Evolutionary conservation across 2,329 filamentous ascomycete species (phyloP).

Genomic region (Rhinocladiella similis): DNA sequence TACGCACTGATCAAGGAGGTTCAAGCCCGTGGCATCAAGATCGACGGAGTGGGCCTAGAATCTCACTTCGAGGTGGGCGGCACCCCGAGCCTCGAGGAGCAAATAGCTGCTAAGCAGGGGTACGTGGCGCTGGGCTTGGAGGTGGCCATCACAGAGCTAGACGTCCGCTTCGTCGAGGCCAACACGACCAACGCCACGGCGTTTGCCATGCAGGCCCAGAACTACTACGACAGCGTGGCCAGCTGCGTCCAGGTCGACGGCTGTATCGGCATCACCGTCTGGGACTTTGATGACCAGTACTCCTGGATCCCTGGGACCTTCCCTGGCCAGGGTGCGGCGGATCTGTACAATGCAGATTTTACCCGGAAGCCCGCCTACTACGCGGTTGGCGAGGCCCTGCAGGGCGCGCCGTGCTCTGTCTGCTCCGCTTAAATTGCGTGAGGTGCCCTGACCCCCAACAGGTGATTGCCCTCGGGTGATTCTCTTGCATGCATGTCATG

Average conservation of each 20-base stretch:
- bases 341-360: conserved; percentile 49
- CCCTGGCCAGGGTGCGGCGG: conserved; percentile 42
- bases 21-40: conserved; percentile 40
- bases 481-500: too few relatives aligned
- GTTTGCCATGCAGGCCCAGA: conserved; percentile 34
- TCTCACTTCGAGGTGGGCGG: conserved; percentile 47
- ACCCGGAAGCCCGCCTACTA: conserved; percentile 50
- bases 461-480: background rate
- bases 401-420: conserved; percentile 28
- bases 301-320: conserved; percentile 48
- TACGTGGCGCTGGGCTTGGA: conserved; percentile 44
- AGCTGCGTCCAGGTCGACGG: conserved; percentile 34
- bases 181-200: conserved; percentile 26
- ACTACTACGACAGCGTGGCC: conserved; percentile 34
- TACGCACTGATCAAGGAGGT: conserved; percentile 41
- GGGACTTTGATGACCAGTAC: conserved; percentile 48
- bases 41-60: conserved; percentile 53
- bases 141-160: conserved; percentile 46
- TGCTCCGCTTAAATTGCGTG: conserved; percentile 20
- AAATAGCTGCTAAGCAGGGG: conserved; percentile 40
- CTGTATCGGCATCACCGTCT: conserved; percentile 40
- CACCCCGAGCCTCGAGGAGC: conserved; percentile 41
- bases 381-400: conserved; percentile 33
- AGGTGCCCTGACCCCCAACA: background rate
- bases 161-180: conserved; percentile 46